A percentile compares a stretch with the other conserved stretches of the same genome.
phyloP scores from a whole-genome alignment of 352 stramenopile species.

The Phytophthora sp. region DNA sequence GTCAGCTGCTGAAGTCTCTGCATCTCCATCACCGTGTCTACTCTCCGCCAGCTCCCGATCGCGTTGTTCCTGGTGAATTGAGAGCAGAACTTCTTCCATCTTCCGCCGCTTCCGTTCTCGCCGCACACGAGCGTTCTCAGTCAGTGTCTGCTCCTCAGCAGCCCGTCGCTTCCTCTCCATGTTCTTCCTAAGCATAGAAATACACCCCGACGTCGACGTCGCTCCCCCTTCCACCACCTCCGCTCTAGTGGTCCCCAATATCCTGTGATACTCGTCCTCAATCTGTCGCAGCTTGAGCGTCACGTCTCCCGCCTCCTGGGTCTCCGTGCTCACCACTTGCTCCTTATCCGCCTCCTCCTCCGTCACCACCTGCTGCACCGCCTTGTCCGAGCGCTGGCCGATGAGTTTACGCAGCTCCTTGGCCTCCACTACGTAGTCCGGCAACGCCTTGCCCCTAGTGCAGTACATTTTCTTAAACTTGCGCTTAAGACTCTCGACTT shows the following conservation, averaged over 20 bases:
- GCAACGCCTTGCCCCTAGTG: slow-evolving; percentile 12
- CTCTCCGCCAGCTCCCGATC: background rate
- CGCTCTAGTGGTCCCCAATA: background rate
- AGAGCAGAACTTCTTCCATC: background rate
- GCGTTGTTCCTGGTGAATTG: background rate
- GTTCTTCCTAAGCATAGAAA: background rate
- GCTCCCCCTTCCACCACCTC: background rate
- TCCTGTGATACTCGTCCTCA: slow-evolving; percentile 2
- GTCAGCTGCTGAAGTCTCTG: background rate
- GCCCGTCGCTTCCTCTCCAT: slow-evolving; percentile 3
- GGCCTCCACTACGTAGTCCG: background rate
- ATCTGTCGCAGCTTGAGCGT: slow-evolving; percentile 2
- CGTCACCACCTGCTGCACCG: too few species aligned
- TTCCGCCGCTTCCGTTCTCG: background rate
- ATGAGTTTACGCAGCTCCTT: slow-evolving; percentile 1
- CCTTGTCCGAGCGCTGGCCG: background rate
- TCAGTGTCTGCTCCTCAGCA: background rate
- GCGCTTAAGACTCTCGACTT: slow-evolving; percentile 45
- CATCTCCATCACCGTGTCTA: background rate
- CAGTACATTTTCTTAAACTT: slow-evolving; percentile 85
- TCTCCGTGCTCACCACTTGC: background rate
- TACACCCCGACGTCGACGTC: background rate
- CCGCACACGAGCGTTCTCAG: background rate
- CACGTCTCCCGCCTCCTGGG: background rate
- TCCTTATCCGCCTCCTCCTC: background rate